Conservation (phyloP, 805 yeast species). For the Candida vaughaniae region DNA sequence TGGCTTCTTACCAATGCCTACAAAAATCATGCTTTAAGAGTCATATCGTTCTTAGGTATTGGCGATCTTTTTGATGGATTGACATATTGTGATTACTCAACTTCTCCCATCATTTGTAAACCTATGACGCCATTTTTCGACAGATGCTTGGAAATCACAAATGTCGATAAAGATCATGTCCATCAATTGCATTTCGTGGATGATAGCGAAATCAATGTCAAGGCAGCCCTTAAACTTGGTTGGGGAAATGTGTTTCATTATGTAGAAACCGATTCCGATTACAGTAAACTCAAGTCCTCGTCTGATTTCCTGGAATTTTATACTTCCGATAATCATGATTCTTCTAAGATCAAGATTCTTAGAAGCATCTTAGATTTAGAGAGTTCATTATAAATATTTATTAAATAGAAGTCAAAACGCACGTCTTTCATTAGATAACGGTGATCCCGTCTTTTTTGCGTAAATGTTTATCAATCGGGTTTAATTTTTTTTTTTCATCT, state of each 20-base stretch:
- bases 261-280: slow-evolving; percentile 67
- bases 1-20: slow-evolving; percentile 97
- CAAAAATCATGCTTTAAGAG: slow-evolving; percentile 83
- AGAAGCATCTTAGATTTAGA: slow-evolving; percentile 33
- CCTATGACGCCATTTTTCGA: slow-evolving; percentile 77
- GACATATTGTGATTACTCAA: slow-evolving; percentile 84
- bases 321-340: slow-evolving; percentile 31
- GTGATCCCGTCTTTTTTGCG: too few species aligned
- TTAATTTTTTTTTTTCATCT: too few species aligned
- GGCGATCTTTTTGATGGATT: slow-evolving; percentile 95
- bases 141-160: slow-evolving; percentile 61
- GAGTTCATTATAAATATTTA: too few species aligned
- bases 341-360: slow-evolving; percentile 30
- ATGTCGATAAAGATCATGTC: slow-evolving; percentile 25
- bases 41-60: slow-evolving; percentile 73
- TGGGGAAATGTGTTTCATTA: slow-evolving; percentile 72
- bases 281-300: slow-evolving; percentile 28
- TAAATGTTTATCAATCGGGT: too few species aligned
- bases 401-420: too few species aligned
- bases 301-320: slow-evolving; percentile 34
- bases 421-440: too few species aligned
- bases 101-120: slow-evolving; percentile 74
- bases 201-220: slow-evolving; percentile 78
- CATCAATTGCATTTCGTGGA: slow-evolving; percentile 73
- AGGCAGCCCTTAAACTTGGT: slow-evolving; percentile 69